These are phyloP conservation scores for Strobilomyces dryophilus DNA, from an alignment of 768 basidiomycete species.

Conservation along the genomic window DNA sequence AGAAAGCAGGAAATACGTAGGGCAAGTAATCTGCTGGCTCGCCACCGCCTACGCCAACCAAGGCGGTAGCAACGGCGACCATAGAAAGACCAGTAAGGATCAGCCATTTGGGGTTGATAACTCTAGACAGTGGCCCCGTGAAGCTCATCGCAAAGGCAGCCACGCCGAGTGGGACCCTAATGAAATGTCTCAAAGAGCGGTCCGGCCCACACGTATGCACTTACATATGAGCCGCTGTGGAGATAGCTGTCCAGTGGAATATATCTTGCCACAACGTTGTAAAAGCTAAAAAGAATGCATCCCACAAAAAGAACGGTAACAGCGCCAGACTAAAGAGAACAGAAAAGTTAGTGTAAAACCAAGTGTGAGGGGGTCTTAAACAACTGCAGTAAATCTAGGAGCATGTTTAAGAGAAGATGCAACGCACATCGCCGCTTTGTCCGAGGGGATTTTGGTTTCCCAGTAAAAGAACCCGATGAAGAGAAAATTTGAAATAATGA, in stretches of 20 bases:
- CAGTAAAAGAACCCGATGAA: slow-evolving; percentile 46
- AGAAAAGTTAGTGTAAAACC: slow-evolving; percentile 40
- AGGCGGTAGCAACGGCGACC: slow-evolving; percentile 34
- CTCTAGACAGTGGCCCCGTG: slow-evolving; percentile 36
- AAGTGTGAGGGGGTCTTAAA: slow-evolving; percentile 38
- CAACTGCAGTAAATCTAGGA: not conserved
- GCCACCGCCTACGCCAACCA: slow-evolving; percentile 42
- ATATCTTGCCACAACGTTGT: slow-evolving; percentile 39
- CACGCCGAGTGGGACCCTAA: slow-evolving; percentile 40
- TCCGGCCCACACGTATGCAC: not conserved
- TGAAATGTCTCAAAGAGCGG: slow-evolving; percentile 1
- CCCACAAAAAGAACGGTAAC: slow-evolving; percentile 43
- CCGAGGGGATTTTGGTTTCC: slow-evolving; percentile 39
- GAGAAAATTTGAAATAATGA: slow-evolving; percentile 43
- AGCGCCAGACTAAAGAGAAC: slow-evolving; percentile 37
- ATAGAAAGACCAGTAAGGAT: slow-evolving; percentile 40
- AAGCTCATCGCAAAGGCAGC: slow-evolving; percentile 35
- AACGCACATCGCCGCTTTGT: slow-evolving; percentile 41
- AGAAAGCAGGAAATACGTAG: slow-evolving; percentile 46
- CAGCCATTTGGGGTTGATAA: slow-evolving; percentile 40
- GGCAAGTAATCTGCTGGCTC: slow-evolving; percentile 42
- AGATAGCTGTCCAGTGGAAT: slow-evolving; percentile 40
- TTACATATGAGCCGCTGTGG: slow-evolving; percentile 38
- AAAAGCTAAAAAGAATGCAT: slow-evolving; percentile 30
- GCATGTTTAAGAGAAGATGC: not conserved